Conservation (phyloP, 116 monocot genomes). For the Dioscorea cayenensis region DNA sequence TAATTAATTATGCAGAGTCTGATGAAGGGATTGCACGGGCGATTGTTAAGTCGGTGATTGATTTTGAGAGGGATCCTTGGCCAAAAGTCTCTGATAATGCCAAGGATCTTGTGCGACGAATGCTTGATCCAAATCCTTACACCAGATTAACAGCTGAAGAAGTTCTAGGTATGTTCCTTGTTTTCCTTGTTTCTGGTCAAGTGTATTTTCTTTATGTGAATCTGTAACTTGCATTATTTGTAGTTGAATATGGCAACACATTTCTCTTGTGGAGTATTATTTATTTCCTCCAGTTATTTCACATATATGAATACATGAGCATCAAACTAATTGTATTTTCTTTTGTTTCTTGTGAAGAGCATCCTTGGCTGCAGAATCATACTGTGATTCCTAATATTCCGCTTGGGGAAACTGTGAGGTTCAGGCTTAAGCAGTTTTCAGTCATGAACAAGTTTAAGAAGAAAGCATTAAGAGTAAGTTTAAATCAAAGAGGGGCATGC, state of each 20-base stretch:
- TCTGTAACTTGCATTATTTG: neutral
- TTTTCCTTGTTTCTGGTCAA: neutral
- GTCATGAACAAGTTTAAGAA: constrained; percentile 91
- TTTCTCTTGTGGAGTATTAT: no score
- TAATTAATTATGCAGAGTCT: constrained; percentile 42
- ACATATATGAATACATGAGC: neutral
- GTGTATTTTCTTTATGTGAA: neutral
- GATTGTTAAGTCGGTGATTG: constrained; percentile 43
- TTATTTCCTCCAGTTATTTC: no score
- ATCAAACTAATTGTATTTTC: neutral
- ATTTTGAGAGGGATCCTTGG: constrained; percentile 79
- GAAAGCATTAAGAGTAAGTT: constrained; percentile 59
- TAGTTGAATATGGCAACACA: no score
- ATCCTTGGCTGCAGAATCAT: constrained; percentile 68
- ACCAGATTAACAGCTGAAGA: constrained; percentile 53
- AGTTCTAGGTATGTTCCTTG: constrained; percentile 49
- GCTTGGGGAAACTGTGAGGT: constrained; percentile 60
- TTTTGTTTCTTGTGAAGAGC: constrained; percentile 38
- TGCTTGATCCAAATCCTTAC: constrained; percentile 70
- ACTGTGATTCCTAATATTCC: constrained; percentile 49
- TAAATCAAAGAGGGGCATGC: neutral
- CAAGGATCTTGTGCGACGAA: constrained; percentile 60
- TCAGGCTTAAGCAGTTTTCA: constrained; percentile 60
- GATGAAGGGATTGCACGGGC: constrained; percentile 79
- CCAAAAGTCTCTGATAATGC: constrained; percentile 61